phyloP scores from a whole-genome alignment of 805 yeast species.

The Lipomyces spencermartinsiae region DNA sequence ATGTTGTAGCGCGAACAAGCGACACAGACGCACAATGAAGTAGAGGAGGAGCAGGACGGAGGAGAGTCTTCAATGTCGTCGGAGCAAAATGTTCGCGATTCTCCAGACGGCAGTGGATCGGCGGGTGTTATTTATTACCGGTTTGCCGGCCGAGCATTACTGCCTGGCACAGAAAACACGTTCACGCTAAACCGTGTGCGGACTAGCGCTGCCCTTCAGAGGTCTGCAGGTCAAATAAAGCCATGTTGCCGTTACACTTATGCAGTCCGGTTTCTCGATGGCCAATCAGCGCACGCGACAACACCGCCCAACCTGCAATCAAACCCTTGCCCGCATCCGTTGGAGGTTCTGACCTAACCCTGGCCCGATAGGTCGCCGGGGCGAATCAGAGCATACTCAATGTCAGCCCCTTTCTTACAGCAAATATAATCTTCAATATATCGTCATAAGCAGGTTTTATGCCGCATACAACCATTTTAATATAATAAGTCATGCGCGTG shows the following conservation, averaged over 20 bases:
- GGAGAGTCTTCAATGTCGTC: conserved; percentile 1
- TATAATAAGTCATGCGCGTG: background rate
- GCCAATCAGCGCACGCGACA: conserved; percentile 24
- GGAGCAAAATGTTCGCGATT: background rate
- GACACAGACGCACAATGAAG: background rate
- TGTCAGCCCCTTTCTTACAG: background rate
- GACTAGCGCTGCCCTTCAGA: background rate
- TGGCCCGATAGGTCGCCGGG: background rate
- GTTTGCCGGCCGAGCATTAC: conserved; percentile 1
- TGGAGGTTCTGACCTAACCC: background rate
- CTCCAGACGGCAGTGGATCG: conserved; percentile 2
- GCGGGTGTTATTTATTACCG: conserved; percentile 13
- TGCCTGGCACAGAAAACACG: background rate
- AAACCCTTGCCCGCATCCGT: background rate
- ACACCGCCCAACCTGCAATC: background rate
- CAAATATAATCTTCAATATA: too few species aligned
- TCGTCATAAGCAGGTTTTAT: background rate
- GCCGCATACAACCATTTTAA: background rate
- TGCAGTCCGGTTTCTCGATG: background rate
- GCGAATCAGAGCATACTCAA: background rate
- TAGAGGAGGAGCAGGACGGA: conserved; percentile 4
- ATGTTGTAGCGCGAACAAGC: background rate
- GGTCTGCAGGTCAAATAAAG: conserved; percentile 31
- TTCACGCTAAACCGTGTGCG: conserved; percentile 5
- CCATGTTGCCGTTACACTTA: conserved; percentile 12